Percentiles rank a stretch among this genome's conserved stretches.
Conservation (phyloP, 257 asterid genomes). For the Handroanthus guayacan region DNA sequence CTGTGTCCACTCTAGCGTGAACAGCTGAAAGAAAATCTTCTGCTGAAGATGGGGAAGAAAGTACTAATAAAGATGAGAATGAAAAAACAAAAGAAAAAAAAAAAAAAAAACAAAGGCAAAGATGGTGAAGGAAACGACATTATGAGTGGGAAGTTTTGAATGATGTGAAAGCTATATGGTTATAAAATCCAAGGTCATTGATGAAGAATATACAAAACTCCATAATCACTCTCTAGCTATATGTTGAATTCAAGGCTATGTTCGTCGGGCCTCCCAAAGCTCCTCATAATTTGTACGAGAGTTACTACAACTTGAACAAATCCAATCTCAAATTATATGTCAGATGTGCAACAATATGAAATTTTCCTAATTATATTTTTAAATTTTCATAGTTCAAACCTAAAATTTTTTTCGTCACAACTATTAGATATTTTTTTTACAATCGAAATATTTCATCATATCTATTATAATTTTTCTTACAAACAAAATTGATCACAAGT, state of each 20-base stretch:
- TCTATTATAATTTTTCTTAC: no score
- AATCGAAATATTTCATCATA: no score
- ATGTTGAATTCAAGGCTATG: conserved; percentile 93
- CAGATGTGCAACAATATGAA: no score
- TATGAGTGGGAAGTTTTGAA: conserved; percentile 94
- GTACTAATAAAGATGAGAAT: conserved; percentile 68
- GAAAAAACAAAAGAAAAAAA: no score
- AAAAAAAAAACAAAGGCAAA: conserved; percentile 83
- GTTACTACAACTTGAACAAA: conserved; percentile 80
- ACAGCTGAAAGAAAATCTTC: conserved; percentile 76
- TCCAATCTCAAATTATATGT: conserved; percentile 87
- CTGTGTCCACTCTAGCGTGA: conserved; percentile 27
- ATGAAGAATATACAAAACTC: conserved; percentile 83
- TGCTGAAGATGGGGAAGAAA: conserved; percentile 82
- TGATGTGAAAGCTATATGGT: conserved; percentile 93
- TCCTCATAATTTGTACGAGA: conserved; percentile 89
- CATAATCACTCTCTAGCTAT: conserved; percentile 89
- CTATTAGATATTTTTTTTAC: no score
- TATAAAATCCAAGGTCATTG: conserved; percentile 85
- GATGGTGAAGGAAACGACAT: conserved; percentile 72
- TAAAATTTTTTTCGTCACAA: no score
- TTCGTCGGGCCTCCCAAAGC: conserved; percentile 94
- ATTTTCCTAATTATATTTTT: no score
- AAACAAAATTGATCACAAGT: no score
- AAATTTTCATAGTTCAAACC: no score